These are phyloP conservation scores for Phaeophleospora eucalypticola DNA, from an alignment of 2,329 filamentous ascomycete genomes.

Conservation along the genomic window DNA sequence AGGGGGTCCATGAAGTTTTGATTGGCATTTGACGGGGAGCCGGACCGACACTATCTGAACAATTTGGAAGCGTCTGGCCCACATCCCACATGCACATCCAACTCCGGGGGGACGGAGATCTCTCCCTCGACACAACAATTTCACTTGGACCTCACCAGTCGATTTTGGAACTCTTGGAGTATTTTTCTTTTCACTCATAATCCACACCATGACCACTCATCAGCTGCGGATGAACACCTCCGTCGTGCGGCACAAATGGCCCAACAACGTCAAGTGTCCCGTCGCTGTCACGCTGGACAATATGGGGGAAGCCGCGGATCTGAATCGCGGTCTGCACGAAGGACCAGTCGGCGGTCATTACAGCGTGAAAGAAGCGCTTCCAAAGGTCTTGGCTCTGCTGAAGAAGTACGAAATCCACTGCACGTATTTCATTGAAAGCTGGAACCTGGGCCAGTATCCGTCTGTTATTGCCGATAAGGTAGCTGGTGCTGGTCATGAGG, in stretches of 20 bases:
- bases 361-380: constrained; percentile 27
- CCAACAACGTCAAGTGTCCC: constrained; percentile 24
- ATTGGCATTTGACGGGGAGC: too few species aligned
- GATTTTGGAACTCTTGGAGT: background rate
- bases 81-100: background rate
- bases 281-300: constrained; percentile 34
- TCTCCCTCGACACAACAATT: background rate
- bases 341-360: constrained; percentile 29
- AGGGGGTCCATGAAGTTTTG: too few species aligned
- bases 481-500: constrained; percentile 27
- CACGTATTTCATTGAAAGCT: constrained; percentile 34
- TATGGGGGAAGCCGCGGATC: constrained; percentile 34
- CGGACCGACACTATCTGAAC: too few species aligned
- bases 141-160: background rate
- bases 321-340: constrained; percentile 24
- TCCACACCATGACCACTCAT: background rate
- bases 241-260: constrained; percentile 21
- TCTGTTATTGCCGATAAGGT: constrained; percentile 21
- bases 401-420: constrained; percentile 25
- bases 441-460: constrained; percentile 29
- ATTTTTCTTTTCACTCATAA: too few species aligned
- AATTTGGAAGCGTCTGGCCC: background rate
- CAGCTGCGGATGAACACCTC: background rate
- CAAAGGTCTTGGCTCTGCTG: constrained; percentile 27
- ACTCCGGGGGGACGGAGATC: background rate